A percentile compares a stretch with the other conserved stretches of the same genome.
These are phyloP conservation scores for Chlorophyllum brunneum DNA, from an alignment of 768 basidiomycete species.

Conservation along the genomic window DNA sequence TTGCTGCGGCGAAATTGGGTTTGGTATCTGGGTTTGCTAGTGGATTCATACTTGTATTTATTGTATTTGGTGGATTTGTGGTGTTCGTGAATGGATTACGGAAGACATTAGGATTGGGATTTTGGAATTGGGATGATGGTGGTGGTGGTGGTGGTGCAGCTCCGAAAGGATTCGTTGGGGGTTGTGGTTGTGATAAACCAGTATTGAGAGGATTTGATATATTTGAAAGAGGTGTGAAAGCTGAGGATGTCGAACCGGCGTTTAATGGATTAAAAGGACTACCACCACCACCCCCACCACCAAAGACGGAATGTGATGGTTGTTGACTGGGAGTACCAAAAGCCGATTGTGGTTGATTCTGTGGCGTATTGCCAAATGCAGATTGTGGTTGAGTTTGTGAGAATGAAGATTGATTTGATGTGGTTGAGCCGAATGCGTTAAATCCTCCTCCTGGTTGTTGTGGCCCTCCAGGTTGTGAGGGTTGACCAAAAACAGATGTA, in stretches of 20 bases:
- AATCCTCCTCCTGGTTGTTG: constrained; percentile 5
- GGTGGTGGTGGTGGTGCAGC: not conserved
- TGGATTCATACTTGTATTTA: not conserved
- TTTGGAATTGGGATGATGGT: not conserved
- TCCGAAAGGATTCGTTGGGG: not conserved
- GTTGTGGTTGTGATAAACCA: not conserved
- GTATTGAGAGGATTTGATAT: not conserved
- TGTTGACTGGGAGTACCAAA: constrained; percentile 17
- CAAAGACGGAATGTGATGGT: constrained; percentile 16
- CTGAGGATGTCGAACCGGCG: not conserved
- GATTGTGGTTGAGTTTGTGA: constrained; percentile 7
- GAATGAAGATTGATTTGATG: no score
- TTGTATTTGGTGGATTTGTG: not conserved
- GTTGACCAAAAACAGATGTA: constrained; percentile 23
- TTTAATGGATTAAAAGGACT: not conserved
- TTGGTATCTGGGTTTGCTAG: constrained; percentile 4
- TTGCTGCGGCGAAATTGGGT: constrained; percentile 11
- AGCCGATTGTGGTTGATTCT: constrained; percentile 15
- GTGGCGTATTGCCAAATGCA: constrained; percentile 15
- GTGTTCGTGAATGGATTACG: not conserved
- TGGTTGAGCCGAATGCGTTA: not conserved
- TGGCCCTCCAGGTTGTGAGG: constrained; percentile 4
- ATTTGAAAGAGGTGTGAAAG: not conserved
- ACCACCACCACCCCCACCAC: not conserved
- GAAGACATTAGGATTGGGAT: not conserved